These are phyloP conservation scores for Saturnispora zaruensis DNA, from an alignment of 805 yeast genomes.

Conservation along the genomic window DNA sequence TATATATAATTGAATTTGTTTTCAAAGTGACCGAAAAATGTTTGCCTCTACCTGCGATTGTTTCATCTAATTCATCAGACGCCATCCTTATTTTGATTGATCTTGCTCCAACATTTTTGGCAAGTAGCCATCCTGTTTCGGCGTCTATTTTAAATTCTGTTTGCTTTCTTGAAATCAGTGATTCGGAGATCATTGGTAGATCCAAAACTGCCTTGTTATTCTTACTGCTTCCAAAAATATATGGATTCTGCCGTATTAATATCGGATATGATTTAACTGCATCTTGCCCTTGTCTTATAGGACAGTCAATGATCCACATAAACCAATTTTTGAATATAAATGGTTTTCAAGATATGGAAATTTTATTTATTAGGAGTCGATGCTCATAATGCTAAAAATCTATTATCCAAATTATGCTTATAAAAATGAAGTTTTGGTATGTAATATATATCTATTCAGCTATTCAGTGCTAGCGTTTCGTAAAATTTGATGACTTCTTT, in stretches of 20 bases:
- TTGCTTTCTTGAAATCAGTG: slow-evolving; percentile 3
- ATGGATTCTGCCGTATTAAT: not conserved
- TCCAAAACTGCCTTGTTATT: not conserved
- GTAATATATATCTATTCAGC: not conserved
- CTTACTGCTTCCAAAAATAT: slow-evolving; percentile 5
- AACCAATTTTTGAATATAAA: not conserved
- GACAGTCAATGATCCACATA: slow-evolving; percentile 9
- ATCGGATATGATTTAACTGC: not conserved
- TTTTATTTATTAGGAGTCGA: not conserved
- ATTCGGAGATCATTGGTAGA: slow-evolving; percentile 2
- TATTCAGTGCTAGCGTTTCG: slow-evolving; percentile 20
- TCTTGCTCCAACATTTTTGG: slow-evolving; percentile 2
- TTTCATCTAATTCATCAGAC: not conserved
- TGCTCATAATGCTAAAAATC: slow-evolving; percentile 4
- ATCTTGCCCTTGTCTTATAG: not conserved
- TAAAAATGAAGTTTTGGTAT: not conserved
- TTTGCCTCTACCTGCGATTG: not conserved
- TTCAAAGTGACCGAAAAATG: not conserved
- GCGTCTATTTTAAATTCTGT: slow-evolving; percentile 1
- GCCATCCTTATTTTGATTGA: not conserved
- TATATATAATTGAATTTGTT: not conserved
- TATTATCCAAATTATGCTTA: not conserved
- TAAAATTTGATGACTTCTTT: slow-evolving; percentile 56
- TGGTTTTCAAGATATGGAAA: not conserved
- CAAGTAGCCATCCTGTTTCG: not conserved